phyloP scores from a whole-genome alignment of 2,329 filamentous ascomycete genomes.

The Aureobasidium sp. region DNA sequence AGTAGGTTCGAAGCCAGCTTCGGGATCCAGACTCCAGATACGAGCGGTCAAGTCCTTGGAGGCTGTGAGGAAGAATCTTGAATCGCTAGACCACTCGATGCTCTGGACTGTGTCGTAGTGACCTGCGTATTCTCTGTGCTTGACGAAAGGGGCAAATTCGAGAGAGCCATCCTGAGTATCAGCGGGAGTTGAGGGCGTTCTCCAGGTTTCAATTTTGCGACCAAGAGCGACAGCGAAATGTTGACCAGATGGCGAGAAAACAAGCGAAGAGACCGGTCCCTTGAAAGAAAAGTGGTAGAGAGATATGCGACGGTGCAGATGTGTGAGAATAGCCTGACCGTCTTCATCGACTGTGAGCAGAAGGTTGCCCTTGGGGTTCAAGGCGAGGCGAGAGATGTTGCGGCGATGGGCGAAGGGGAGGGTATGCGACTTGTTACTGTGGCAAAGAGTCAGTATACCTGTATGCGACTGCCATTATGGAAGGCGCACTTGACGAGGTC shows the following conservation, averaged over 20 bases:
- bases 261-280: conserved; percentile 69
- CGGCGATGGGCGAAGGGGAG: conserved; percentile 87
- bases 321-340: conserved; percentile 87
- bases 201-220: conserved; percentile 88
- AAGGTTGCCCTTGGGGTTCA: conserved; percentile 85
- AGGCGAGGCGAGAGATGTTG: conserved; percentile 81
- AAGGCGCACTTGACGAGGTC: conserved; percentile 78
- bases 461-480: not conserved
- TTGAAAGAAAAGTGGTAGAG: conserved; percentile 97
- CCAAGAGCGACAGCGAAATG: conserved; percentile 87
- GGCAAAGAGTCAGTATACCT: not conserved
- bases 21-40: conserved; percentile 87
- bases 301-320: conserved; percentile 74
- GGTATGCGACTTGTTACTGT: conserved; percentile 78
- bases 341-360: conserved; percentile 91
- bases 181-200: conserved; percentile 76
- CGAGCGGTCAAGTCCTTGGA: conserved; percentile 88
- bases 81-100: conserved; percentile 94
- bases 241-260: conserved; percentile 84
- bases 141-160: conserved; percentile 90
- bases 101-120: conserved; percentile 83
- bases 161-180: conserved; percentile 71
- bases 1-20: conserved; percentile 84
- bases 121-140: conserved; percentile 75
- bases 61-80: conserved; percentile 85